A percentile compares a stretch with the other conserved stretches of the same genome.
Evolutionary conservation across 1,284 basidiomycete genomes (phyloP).

Genomic region (Inonotus hispidus): DNA sequence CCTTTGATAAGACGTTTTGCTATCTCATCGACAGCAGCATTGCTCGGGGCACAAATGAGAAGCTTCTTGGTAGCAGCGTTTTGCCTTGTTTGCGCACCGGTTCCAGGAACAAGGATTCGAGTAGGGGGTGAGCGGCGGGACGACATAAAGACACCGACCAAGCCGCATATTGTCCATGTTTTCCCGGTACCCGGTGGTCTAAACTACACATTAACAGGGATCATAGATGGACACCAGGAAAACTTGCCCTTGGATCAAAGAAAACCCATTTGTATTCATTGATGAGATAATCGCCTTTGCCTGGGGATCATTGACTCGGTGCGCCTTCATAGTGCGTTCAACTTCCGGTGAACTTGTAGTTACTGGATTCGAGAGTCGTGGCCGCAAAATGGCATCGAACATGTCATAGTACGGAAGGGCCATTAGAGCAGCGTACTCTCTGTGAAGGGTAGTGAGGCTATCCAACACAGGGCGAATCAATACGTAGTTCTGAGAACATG

Average conservation of each 20-base stretch:
- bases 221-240: background rate
- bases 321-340: conserved; percentile 60
- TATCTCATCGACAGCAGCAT: conserved; percentile 98
- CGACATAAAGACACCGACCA: conserved; percentile 83
- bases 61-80: conserved; percentile 66
- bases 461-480: background rate
- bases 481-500: background rate
- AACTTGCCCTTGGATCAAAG: conserved; percentile 90
- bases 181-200: conserved; percentile 99
- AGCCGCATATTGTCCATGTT: conserved; percentile 94
- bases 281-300: conserved; percentile 84
- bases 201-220: conserved; percentile 9
- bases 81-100: conserved; percentile 35
- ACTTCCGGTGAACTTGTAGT: conserved; percentile 52
- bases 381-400: conserved; percentile 63
- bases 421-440: conserved; percentile 88
- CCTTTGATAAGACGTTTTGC: conserved; percentile 83
- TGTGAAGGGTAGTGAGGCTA: conserved; percentile 86
- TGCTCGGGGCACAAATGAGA: conserved; percentile 94
- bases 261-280: conserved; percentile 74
- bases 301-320: conserved; percentile 90
- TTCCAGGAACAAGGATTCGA: conserved; percentile 43
- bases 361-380: conserved; percentile 49
- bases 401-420: conserved; percentile 83
- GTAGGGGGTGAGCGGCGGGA: conserved; percentile 46